These are phyloP conservation scores for Lasiodiplodia gonubiensis DNA, from an alignment of 2,329 filamentous ascomycete genomes.

Conservation along the genomic window DNA sequence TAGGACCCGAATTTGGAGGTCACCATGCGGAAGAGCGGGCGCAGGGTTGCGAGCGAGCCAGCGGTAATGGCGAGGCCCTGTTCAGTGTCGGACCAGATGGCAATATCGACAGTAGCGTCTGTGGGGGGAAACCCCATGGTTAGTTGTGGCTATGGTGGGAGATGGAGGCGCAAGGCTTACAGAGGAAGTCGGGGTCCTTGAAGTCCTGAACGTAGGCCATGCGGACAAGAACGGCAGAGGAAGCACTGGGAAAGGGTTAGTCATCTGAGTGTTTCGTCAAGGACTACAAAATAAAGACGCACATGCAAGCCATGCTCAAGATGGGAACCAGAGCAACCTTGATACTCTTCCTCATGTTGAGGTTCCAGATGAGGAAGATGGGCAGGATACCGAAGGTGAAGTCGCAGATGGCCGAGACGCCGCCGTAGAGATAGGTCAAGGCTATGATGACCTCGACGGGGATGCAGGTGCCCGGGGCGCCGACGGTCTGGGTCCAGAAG, in stretches of 20 bases:
- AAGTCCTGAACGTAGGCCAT: conserved; percentile 46
- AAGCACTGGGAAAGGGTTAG: conserved; percentile 32
- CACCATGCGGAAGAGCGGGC: conserved; percentile 40
- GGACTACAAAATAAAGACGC: background rate
- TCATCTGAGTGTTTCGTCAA: too few species aligned
- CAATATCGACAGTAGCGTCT: conserved; percentile 41
- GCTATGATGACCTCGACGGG: conserved; percentile 49
- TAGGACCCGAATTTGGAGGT: conserved; percentile 7
- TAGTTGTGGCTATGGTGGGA: background rate
- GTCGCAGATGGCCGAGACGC: conserved; percentile 54
- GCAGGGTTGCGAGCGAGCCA: conserved; percentile 44
- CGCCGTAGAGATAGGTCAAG: conserved; percentile 55
- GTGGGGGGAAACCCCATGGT: background rate
- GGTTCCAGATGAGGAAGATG: conserved; percentile 57
- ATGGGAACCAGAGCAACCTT: conserved; percentile 56
- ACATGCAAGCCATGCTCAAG: conserved; percentile 56
- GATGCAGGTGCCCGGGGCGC: conserved; percentile 49
- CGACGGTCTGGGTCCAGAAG: conserved; percentile 55
- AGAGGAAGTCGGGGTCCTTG: conserved; percentile 44
- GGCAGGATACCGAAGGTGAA: conserved; percentile 59
- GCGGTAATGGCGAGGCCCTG: conserved; percentile 46
- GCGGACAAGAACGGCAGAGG: conserved; percentile 44
- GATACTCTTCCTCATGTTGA: conserved; percentile 55
- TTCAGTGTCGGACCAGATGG: conserved; percentile 46
- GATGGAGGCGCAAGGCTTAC: conserved; percentile 13